Evolutionary conservation across 2,329 filamentous ascomycete genomes (phyloP).

Genomic region (Fusarium stilboides): DNA sequence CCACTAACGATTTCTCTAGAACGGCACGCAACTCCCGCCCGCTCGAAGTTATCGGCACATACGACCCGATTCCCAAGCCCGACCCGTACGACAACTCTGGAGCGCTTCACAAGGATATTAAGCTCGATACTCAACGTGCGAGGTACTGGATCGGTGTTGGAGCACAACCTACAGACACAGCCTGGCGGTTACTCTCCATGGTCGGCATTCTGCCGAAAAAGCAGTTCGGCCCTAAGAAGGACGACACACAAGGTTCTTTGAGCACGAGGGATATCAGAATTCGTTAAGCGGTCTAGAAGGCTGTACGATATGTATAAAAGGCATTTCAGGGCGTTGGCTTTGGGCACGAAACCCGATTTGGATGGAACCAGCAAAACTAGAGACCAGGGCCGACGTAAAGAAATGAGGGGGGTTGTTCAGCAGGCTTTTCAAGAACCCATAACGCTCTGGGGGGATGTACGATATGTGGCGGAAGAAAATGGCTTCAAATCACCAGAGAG

Average conservation of each 20-base stretch:
- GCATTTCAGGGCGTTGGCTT: conserved; percentile 50
- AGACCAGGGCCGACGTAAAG: conserved; percentile 2
- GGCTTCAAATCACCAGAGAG: conserved; percentile 9
- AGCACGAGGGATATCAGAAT: conserved; percentile 51
- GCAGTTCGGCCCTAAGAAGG: conserved; percentile 53
- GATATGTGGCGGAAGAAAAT: conserved; percentile 18
- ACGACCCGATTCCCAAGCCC: conserved; percentile 76
- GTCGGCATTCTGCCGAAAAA: conserved; percentile 66
- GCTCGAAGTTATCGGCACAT: conserved; percentile 91
- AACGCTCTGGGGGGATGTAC: conserved; percentile 29
- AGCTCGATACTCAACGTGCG: conserved; percentile 84
- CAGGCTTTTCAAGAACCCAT: not conserved
- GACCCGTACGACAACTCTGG: conserved; percentile 74
- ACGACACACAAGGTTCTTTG: conserved; percentile 48
- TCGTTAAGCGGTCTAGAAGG: conserved; percentile 40
- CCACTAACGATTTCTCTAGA: conserved; percentile 61
- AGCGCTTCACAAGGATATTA: conserved; percentile 89
- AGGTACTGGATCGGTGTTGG: conserved; percentile 98
- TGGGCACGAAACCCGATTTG: conserved; percentile 31
- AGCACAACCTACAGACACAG: conserved; percentile 91
- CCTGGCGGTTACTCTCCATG: conserved; percentile 89
- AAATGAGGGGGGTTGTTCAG: not conserved
- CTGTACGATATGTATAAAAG: conserved; percentile 51
- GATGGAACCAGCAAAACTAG: conserved; percentile 16
- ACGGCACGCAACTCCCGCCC: conserved; percentile 90